Evolutionary conservation across 2,329 filamentous ascomycete species (phyloP).

Genomic region (Pestalotiopsis sp.): DNA sequence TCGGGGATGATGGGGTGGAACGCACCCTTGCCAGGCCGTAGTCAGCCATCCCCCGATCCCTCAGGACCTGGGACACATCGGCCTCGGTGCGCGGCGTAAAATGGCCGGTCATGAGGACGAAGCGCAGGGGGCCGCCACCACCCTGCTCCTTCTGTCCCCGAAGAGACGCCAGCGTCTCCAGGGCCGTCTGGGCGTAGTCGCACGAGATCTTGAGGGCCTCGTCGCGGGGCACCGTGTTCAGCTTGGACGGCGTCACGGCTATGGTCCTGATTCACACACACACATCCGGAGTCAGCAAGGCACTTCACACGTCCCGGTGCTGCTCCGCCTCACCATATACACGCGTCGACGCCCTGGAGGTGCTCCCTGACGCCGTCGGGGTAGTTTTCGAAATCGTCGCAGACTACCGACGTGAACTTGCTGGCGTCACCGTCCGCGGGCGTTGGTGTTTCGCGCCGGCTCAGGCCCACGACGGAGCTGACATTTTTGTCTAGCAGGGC

Average conservation of each 20-base stretch:
- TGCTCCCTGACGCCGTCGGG: slow-evolving; percentile 38
- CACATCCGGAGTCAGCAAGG: neutral
- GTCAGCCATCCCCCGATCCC: slow-evolving; percentile 26
- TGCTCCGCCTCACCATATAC: slow-evolving; percentile 25
- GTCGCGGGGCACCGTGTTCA: slow-evolving; percentile 17
- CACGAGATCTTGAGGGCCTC: slow-evolving; percentile 26
- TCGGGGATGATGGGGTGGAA: too few relatives aligned
- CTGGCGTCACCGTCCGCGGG: slow-evolving; percentile 23
- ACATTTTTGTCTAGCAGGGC: slow-evolving; percentile 36
- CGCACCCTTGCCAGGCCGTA: slow-evolving; percentile 31
- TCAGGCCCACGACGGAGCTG: slow-evolving; percentile 42
- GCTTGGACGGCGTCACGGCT: slow-evolving; percentile 25
- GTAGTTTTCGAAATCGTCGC: slow-evolving; percentile 42
- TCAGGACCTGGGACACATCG: slow-evolving; percentile 18
- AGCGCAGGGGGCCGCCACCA: slow-evolving; percentile 31
- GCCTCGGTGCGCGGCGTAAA: slow-evolving; percentile 6
- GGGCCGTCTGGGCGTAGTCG: slow-evolving; percentile 21
- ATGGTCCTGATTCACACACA: slow-evolving; percentile 16
- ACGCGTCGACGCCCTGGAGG: slow-evolving; percentile 41
- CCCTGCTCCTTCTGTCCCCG: neutral
- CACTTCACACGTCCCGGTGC: neutral
- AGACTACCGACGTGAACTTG: slow-evolving; percentile 41
- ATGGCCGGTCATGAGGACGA: slow-evolving; percentile 37
- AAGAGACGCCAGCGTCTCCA: slow-evolving; percentile 5
- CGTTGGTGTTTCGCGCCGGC: slow-evolving; percentile 34